Base-by-base conservation (phyloP, 140 eudicot genomes). In the Bidens hawaiensis region DNA sequence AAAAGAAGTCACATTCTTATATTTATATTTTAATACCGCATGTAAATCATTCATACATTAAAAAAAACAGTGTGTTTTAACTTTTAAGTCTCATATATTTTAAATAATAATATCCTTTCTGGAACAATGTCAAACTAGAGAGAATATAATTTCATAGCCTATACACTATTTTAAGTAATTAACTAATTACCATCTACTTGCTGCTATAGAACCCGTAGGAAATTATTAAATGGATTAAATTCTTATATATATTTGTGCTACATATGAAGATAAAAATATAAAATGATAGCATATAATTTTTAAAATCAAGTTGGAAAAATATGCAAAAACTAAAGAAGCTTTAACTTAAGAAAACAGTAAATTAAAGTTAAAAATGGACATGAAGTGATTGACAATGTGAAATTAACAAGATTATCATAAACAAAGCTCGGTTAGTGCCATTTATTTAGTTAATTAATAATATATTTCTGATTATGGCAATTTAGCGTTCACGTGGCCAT, bases 401-500 rank as follows among this genome's bases (percentile, higher is more conserved):
- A 72, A 65, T 73, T 33, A 73, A 65, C n/a, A 65, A 73, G 74
- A 74, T 74, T 74, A 74, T 74, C 74, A 59, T 25, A 36, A 57
- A 40, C 73, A 65, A 65, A 73, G 72, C 34, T 57, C 47, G 73
- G 65, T 65, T 73, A 73, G 22, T 36, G 36, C 71, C 14, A 30
- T 31, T 73, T 56, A 34, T 33, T 30, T 72, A 30, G 54, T 55
- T 25, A 41, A 23, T 63, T 53, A 72, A 17, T 42, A n/a, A 57
- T 11, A 42, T 30, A 1, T 50, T 17, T 27, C 23, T 50, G 41
- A 65, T 9, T 45, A 50, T 47, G 56, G 64, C 43, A 67, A 70
- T 33, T 19, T 54, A 56, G 54, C 31, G 19, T 71, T 55, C 77
- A 71, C 82, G 78, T 77, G 78, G 78, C 46, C 78, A 72, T 52